Evolutionary conservation across 768 basidiomycete species (phyloP).

Genomic region (Auricularia heimuer): DNA sequence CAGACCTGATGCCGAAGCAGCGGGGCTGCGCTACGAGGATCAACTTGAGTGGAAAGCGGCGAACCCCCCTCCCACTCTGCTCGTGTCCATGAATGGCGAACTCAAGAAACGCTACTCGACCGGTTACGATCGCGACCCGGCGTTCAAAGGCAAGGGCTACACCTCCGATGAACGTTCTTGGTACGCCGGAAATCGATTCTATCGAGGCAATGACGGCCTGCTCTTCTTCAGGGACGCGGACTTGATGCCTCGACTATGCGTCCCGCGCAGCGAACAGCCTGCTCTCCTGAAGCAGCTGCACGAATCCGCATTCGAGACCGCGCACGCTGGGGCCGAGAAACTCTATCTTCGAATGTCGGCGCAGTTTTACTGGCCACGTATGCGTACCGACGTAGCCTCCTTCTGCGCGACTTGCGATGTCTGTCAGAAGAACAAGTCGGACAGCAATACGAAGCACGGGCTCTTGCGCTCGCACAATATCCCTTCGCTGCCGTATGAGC

Average conservation of each 20-base stretch:
- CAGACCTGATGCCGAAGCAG: too few relatives aligned
- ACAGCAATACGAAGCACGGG: neutral
- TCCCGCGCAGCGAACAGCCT: conserved; percentile 13
- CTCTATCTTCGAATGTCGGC: conserved; percentile 16
- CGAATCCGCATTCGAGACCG: conserved; percentile 10
- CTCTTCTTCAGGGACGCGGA: neutral
- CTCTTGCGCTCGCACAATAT: neutral
- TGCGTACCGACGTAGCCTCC: conserved; percentile 13
- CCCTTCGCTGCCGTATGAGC: too few relatives aligned
- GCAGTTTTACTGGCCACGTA: conserved; percentile 23
- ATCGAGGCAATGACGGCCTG: too few relatives aligned
- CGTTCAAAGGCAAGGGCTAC: too few relatives aligned
- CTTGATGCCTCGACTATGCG: conserved; percentile 15
- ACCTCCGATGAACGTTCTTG: too few relatives aligned
- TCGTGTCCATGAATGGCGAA: too few relatives aligned
- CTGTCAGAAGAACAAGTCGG: conserved; percentile 9
- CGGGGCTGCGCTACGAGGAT: too few relatives aligned
- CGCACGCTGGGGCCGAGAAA: conserved; percentile 23
- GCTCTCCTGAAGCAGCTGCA: conserved; percentile 10
- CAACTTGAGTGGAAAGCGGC: too few relatives aligned
- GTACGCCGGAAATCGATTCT: too few relatives aligned
- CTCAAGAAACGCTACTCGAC: too few relatives aligned
- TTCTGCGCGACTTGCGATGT: conserved; percentile 10
- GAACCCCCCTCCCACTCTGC: too few relatives aligned
- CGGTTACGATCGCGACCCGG: too few relatives aligned